Evolutionary conservation across 164 flowering plant species (phyloP), one percentile per base, ranked within the genome.

Genomic region (Platanus orientalis): DNA sequence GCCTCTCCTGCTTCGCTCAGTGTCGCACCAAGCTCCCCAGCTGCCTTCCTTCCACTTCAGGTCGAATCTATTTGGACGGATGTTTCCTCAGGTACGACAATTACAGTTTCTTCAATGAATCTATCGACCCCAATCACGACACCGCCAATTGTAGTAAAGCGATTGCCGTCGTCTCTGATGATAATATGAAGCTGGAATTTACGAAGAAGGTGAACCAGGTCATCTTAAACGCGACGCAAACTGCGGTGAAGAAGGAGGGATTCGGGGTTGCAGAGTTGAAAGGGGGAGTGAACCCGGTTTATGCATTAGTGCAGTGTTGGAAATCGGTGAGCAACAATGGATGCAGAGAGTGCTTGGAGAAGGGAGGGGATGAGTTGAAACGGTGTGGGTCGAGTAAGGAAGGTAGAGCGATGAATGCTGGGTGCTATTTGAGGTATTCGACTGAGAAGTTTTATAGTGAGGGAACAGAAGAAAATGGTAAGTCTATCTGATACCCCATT

Each of bases 371-470:
- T 19, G 83, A 45, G 21, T 62, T 78, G 26, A 53, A 24, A 12
- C 28, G 62, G 19, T 89, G 97, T 54, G 25, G 57, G n/a, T n/a
- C n/a, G 51, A 67, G 49, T 4, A 75, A 39, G 11, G 91, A 87
- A 65, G 97, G 88, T 45, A 81, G 89, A 52, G 88, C 70, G 1
- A 65, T 89, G 84, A 75, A 73, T 71, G 73, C 88, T 34, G 97
- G 97, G 12, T 92, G 97, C 60, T 92, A 84, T 60, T 50, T 92
- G 76, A 82, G 95, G 74, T 92, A 86, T 58, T 92, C 92, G 0
- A 79, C 83, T 0, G 36, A 54, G 16, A 84, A 81, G 60, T 89
- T 92, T 45, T 79, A 71, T 32, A 58, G 58, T 51, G 69, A 78
- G 0, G 9, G n/a, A 50, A 13, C 14, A 39, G 34, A 52, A 20